phyloP scores from a whole-genome alignment of 2,329 filamentous ascomycete genomes.

The Alternaria gansuensis region DNA sequence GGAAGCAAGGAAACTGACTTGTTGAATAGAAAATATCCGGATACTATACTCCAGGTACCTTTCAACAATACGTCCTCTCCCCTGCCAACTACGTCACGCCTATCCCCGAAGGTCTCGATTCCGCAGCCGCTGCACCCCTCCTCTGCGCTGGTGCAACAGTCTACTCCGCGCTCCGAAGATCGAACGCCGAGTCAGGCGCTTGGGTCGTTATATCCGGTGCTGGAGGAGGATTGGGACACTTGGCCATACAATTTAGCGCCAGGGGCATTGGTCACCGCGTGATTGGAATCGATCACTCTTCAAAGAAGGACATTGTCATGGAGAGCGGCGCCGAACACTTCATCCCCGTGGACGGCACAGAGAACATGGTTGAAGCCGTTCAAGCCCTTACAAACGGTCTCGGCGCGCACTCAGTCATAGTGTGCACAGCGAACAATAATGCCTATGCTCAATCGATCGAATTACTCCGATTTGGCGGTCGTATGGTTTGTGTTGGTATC shows the following conservation, averaged over 20 bases:
- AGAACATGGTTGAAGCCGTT: slow-evolving; percentile 63
- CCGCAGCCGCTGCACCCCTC: slow-evolving; percentile 69
- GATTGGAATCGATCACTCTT: slow-evolving; percentile 71
- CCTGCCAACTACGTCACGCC: slow-evolving; percentile 75
- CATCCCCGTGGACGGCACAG: slow-evolving; percentile 66
- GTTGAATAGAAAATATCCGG: slow-evolving; percentile 62
- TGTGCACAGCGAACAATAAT: slow-evolving; percentile 60
- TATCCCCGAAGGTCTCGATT: slow-evolving; percentile 69
- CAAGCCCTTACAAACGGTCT: slow-evolving; percentile 65
- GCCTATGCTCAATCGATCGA: slow-evolving; percentile 56
- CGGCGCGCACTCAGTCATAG: slow-evolving; percentile 68
- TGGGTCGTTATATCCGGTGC: slow-evolving; percentile 67
- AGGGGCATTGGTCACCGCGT: slow-evolving; percentile 70
- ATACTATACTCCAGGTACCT: slow-evolving; percentile 75
- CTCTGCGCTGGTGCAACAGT: slow-evolving; percentile 74
- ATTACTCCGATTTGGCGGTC: slow-evolving; percentile 57
- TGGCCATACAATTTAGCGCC: slow-evolving; percentile 68
- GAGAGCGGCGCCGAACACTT: slow-evolving; percentile 73
- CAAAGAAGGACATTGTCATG: slow-evolving; percentile 69
- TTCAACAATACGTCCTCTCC: slow-evolving; percentile 72
- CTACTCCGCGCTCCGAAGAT: slow-evolving; percentile 71
- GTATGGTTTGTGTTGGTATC: slow-evolving; percentile 58
- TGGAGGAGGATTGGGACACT: slow-evolving; percentile 71
- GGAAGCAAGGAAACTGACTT: neutral
- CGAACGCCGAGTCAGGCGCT: slow-evolving; percentile 65